Base-by-base conservation (phyloP, 768 basidiomycete species). In the Termitomyces titanicus region DNA sequence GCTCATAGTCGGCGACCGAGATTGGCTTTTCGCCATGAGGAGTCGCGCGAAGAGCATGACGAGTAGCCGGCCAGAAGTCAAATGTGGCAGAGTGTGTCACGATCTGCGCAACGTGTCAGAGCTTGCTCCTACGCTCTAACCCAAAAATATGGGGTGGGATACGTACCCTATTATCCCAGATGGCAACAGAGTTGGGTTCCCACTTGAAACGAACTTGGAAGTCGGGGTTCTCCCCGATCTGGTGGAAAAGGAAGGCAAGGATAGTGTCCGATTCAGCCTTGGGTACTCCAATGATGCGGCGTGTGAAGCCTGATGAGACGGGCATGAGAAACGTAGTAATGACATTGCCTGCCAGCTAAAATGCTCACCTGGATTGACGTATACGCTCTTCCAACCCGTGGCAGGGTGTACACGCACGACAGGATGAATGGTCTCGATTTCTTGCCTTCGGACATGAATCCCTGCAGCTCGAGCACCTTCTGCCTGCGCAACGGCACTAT, bases 351-450 rank as follows among this genome's bases (percentile, higher is more conserved):
- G 12, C 24, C 17, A 42, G 10, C n/a, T 15, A 34, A 49, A 25
- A 46, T 8, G 52, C 37, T 25, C 55, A 80, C 84, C 86, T 34
- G 87, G 84, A 66, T 94, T 92, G 64, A 93, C 85, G 63, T 85
- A 92, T 58, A 94, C 71, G 55, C 82, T 84, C 78, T 93, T 92
- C 83, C 85, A 88, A 12, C 91, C 89, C 0, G 92, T 94, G 1
- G 79, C 85, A 18, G 92, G 91, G 66, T 93, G 86, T 11, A 92
- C 89, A 45, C 91, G 85, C 51, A 94, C 88, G 45, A 94, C 74
- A 17, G 91, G 92, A 67, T 93, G 92, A 31, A 88, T 63, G 4
- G 81, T 80, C 70, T 90, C 88, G 55, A 90, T 70, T 49, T 80
- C 77, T 54, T 86, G 74, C 38, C 91, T 78, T 27, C 89, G 83